Evolutionary conservation across 1,139 yeast species (phyloP).

Genomic region (Geotrichum bryndzae): DNA sequence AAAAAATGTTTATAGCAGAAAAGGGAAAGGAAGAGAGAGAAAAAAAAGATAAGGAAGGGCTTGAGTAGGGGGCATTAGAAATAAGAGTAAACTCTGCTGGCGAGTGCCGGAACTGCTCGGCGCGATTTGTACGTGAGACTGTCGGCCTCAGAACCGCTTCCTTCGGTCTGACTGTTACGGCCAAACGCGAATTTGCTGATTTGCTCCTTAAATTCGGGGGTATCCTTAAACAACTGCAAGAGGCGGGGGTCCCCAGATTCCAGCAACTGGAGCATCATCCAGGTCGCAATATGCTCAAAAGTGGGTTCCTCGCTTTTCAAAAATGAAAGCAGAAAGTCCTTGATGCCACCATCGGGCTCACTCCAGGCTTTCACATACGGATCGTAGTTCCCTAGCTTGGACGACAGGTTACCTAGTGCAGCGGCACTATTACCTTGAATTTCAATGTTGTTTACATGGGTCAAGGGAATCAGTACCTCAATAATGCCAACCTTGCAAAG

Average conservation of each 20-base stretch:
- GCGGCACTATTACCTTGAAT: slow-evolving; percentile 99
- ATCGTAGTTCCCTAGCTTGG: slow-evolving; percentile 77
- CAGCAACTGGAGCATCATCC: slow-evolving; percentile 91
- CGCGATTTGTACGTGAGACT: not conserved
- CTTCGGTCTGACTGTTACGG: not conserved
- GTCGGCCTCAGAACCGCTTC: not conserved
- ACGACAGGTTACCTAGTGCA: slow-evolving; percentile 90
- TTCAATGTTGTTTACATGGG: slow-evolving; percentile 82
- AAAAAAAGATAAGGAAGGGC: not conserved
- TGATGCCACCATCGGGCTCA: slow-evolving; percentile 76
- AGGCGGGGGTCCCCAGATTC: slow-evolving; percentile 79
- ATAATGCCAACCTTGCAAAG: slow-evolving; percentile 79
- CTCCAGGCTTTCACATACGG: slow-evolving; percentile 78
- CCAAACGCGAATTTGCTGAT: slow-evolving; percentile 32
- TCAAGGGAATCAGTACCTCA: slow-evolving; percentile 85
- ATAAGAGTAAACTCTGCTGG: not conserved
- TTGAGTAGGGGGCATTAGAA: not conserved
- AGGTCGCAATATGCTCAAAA: slow-evolving; percentile 93
- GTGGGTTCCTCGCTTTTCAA: slow-evolving; percentile 86
- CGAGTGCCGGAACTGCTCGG: slow-evolving; percentile 1
- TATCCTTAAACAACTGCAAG: slow-evolving; percentile 31
- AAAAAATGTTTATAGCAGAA: not conserved
- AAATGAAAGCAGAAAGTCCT: slow-evolving; percentile 75
- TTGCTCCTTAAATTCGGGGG: slow-evolving; percentile 33
- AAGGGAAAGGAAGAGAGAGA: not conserved